These are phyloP conservation scores for Rhizophora mangle DNA, from an alignment of 345 rosid species.

Conservation along the genomic window DNA sequence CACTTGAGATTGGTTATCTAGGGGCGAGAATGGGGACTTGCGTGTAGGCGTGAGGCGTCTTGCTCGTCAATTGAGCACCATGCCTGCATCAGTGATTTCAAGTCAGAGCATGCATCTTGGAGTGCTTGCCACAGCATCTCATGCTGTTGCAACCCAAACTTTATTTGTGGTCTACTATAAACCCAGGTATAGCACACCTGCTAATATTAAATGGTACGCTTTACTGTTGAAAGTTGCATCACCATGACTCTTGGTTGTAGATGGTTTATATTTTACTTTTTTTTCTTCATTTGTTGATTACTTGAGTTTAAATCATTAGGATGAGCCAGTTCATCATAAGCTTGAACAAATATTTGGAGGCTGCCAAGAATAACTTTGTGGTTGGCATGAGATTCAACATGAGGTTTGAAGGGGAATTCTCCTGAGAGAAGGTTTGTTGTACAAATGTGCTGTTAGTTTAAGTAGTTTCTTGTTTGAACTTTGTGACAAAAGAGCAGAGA, in stretches of 20 bases:
- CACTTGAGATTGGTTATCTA: conserved; percentile 16
- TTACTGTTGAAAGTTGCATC: too few relatives aligned
- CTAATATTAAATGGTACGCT: too few relatives aligned
- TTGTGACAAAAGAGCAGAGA: not conserved
- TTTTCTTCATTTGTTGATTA: not conserved
- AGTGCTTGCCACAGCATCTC: conserved; percentile 94
- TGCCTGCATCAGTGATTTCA: conserved; percentile 91
- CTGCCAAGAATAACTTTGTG: conserved; percentile 53
- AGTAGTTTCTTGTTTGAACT: not conserved
- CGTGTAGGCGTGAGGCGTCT: conserved; percentile 82
- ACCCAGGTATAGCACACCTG: conserved; percentile 52
- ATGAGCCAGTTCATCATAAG: conserved; percentile 86
- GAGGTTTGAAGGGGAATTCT: conserved; percentile 90
- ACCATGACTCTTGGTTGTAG: not conserved
- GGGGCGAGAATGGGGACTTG: conserved; percentile 71
- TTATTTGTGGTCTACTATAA: conserved; percentile 84
- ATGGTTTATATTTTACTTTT: not conserved
- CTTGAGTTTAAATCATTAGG: conserved; percentile 39
- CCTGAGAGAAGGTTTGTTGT: conserved; percentile 74
- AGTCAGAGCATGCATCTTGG: conserved; percentile 96
- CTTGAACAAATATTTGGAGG: conserved; percentile 74
- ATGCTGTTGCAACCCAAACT: conserved; percentile 64
- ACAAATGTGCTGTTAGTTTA: not conserved
- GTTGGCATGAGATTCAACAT: conserved; percentile 89
- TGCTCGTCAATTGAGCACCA: conserved; percentile 60